These are phyloP conservation scores for Fraxinus albicans DNA, from an alignment of 305 asterid species.

Conservation along the genomic window DNA sequence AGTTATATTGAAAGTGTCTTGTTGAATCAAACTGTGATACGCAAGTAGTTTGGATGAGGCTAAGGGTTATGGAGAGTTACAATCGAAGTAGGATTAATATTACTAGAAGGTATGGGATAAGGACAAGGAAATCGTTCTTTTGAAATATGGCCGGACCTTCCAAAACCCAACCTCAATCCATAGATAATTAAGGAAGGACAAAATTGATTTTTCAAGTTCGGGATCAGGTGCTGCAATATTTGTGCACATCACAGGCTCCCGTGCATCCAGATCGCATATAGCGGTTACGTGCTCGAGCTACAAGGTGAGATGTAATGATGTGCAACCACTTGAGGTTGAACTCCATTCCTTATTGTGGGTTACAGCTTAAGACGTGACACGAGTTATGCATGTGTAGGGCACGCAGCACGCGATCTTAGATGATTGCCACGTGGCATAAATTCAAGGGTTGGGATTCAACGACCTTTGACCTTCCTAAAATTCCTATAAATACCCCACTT, in stretches of 20 bases:
- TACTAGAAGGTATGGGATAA: background rate
- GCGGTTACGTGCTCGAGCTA: background rate
- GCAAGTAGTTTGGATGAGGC: background rate
- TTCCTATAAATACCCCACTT: background rate
- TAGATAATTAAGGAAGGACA: background rate
- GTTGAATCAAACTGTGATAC: background rate
- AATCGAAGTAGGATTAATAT: too few species aligned
- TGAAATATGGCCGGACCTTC: background rate
- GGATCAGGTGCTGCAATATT: background rate
- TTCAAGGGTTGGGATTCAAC: background rate
- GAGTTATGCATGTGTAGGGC: background rate
- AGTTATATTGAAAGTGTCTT: background rate
- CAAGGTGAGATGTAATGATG: background rate
- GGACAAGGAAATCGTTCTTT: background rate
- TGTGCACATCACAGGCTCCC: background rate
- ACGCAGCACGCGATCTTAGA: background rate
- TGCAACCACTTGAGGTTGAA: background rate
- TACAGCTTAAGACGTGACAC: background rate
- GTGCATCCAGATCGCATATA: background rate
- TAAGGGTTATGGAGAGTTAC: background rate
- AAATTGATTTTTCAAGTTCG: background rate
- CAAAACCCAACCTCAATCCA: too few species aligned
- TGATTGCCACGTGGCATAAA: background rate
- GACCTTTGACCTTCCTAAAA: background rate
- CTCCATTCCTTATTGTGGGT: background rate